Base-by-base conservation (phyloP, 1,284 basidiomycete species). In the Coniophora puteana region DNA sequence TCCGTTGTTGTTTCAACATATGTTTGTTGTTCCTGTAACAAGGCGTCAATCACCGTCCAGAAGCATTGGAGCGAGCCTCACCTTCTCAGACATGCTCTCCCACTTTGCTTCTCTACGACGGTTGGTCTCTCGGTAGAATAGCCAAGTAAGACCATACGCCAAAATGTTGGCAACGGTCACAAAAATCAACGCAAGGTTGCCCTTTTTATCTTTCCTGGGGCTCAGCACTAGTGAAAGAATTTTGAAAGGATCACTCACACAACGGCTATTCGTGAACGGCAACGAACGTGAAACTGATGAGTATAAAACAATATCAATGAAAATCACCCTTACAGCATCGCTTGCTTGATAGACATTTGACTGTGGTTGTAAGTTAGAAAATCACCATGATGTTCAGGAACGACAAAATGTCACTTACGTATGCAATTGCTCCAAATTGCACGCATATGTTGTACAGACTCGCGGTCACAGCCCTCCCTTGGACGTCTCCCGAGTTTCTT, bases 361-460 rank as follows among this genome's bases (percentile, higher is more conserved):
- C 67, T 71, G 31, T 11, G 18, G 42, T 25, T 10, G 40, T 25
- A n/a, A n/a, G n/a, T n/a, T n/a, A n/a, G 18, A 29, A n/a, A 11
- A 5, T 13, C n/a, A 16, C 14, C 12, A 17, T 7, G 23, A 22
- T 7, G 22, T 11, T 18, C n/a, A n/a, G n/a, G n/a, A n/a, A n/a
- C n/a, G n/a, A n/a, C 8, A 7, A 31, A 25, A 33, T 26, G 12
- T 3, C 22, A 65, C 70, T 46, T 45, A 77, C 74, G 45, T 71
- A 68, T 27, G 74, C 58, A 29, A 79, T 71, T 8, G 63, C 68
- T 5, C 74, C 72, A 0, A 71, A 69, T 53, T 80, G 78, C 8
- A 80, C 76, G 51, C 74, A 79, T 71, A 83, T 80, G 44, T 80
- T 82, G 54, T 81, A 81, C 31, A 79, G 57, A 1, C 62, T 66